A percentile compares a stretch with the other conserved stretches of the same genome.
These are phyloP conservation scores for Canna indica DNA, from an alignment of 176 grass and related monocot species.

Conservation along the genomic window DNA sequence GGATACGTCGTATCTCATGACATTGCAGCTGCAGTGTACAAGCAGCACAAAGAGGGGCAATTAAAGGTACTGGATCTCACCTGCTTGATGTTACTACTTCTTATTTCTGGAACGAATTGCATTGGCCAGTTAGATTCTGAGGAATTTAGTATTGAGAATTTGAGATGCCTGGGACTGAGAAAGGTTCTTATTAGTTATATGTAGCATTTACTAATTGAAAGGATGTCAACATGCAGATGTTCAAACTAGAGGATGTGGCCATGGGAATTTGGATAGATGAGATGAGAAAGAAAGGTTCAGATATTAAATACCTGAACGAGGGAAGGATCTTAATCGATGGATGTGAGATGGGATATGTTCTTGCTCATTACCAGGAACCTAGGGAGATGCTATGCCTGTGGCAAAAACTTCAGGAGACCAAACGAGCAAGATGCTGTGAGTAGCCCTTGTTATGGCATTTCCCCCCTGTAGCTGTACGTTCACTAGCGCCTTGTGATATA, in stretches of 20 bases:
- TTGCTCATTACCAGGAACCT: constrained; percentile 96
- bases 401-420: constrained; percentile 70
- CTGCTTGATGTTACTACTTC: background rate
- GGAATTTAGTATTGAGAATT: too few species aligned
- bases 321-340: constrained; percentile 67
- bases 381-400: constrained; percentile 91
- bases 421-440: constrained; percentile 63
- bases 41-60: constrained; percentile 57
- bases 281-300: constrained; percentile 65
- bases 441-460: background rate
- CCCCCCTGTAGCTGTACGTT: too few species aligned
- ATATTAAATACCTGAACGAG: constrained; percentile 67
- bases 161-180: too few species aligned
- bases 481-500: too few species aligned
- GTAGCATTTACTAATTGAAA: constrained; percentile 7
- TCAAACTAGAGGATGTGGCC: constrained; percentile 97
- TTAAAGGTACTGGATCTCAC: constrained; percentile 58
- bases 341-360: constrained; percentile 72
- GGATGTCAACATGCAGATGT: constrained; percentile 57
- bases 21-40: constrained; percentile 75
- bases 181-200: background rate
- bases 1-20: constrained; percentile 83
- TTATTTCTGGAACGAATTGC: too few species aligned
- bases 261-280: constrained; percentile 97
- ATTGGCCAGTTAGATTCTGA: too few species aligned